Percentiles rank a stretch among this genome's conserved stretches.
Conservation (phyloP, 2,329 filamentous ascomycete genomes). For the Colletotrichum brevisporum region DNA sequence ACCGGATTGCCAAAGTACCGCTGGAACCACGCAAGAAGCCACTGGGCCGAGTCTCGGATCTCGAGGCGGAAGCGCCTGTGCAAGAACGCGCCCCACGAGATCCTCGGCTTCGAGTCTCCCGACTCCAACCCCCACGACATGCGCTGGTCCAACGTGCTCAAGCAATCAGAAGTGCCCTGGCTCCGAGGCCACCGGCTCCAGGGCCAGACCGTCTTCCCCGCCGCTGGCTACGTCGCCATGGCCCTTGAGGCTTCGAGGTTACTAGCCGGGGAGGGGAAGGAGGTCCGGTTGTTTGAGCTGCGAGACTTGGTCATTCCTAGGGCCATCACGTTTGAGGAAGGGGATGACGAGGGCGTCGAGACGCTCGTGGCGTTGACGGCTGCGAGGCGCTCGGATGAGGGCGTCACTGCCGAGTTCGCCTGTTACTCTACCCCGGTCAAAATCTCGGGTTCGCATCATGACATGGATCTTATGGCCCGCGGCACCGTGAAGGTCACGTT, state of each 20-base stretch:
- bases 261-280: conserved; percentile 33
- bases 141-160: conserved; percentile 11
- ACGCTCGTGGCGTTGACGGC: neutral
- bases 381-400: too few relatives aligned
- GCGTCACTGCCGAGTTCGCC: too few relatives aligned
- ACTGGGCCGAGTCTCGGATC: too few relatives aligned
- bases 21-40: too few relatives aligned
- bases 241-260: conserved; percentile 44
- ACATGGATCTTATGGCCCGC: too few relatives aligned
- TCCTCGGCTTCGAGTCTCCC: too few relatives aligned
- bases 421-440: too few relatives aligned
- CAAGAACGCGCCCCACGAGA: too few relatives aligned
- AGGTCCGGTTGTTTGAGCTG: conserved; percentile 42
- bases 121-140: neutral
- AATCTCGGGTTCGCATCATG: too few relatives aligned
- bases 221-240: conserved; percentile 54
- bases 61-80: too few relatives aligned
- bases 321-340: conserved; percentile 44
- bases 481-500: too few relatives aligned
- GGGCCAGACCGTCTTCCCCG: conserved; percentile 51
- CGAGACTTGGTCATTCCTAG: conserved; percentile 48
- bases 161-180: conserved; percentile 47
- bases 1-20: too few relatives aligned
- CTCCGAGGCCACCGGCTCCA: conserved; percentile 46
- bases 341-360: conserved; percentile 31